Base-by-base conservation (phyloP, 192 early-diverging fungal genomes). In the Anaeromyces robustus region DNA sequence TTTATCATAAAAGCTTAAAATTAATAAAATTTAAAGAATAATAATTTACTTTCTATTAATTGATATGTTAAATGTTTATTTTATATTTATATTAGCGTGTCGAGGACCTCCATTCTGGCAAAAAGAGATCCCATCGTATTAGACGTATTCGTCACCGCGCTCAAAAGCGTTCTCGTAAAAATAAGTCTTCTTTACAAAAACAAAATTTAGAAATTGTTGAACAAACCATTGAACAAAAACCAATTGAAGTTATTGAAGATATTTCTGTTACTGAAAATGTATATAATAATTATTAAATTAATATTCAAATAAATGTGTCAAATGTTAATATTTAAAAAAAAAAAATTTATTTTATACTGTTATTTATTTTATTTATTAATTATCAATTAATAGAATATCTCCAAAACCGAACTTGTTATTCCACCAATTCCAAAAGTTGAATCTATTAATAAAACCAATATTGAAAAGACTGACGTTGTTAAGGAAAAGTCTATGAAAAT, bases 81-180 rank as follows among this genome's bases (percentile, higher is more conserved):
- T 22, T 29, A 9, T 81, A 39, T 59, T 37, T 82, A 30, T 78
- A n/a, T n/a, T n/a, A 85, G 85, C 19, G 85, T 43, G 85, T 85
- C 77, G 85, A 85, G 85, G 85, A 85, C 85, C 85, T 85, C 85
- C 85, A 77, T 81, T 32, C 83, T 30, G 83, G 30, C 29, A 83
- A 80, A 29, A 77, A 52, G 29, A 79, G 43, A 32, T 30, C 26
- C 39, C 83, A 30, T 30, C 79, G 85, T 43, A 86, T 77, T 12
- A 30, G 85, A 30, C 28, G 29, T 28, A 68, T 78, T 31, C 85
- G 85, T 84, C 85, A 86, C 41, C 85, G 85, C 77, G 85, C 85
- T 39, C 79, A 84, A 29, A 85, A 85, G 77, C 83, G 85, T 16
- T 84, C 84, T 39, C 85, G 84, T 77, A 83, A 43, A 78, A 43